Percentiles rank a stretch among this genome's conserved stretches.
Conservation (phyloP, 805 yeast genomes). For the Saccharomycopsis amapae region DNA sequence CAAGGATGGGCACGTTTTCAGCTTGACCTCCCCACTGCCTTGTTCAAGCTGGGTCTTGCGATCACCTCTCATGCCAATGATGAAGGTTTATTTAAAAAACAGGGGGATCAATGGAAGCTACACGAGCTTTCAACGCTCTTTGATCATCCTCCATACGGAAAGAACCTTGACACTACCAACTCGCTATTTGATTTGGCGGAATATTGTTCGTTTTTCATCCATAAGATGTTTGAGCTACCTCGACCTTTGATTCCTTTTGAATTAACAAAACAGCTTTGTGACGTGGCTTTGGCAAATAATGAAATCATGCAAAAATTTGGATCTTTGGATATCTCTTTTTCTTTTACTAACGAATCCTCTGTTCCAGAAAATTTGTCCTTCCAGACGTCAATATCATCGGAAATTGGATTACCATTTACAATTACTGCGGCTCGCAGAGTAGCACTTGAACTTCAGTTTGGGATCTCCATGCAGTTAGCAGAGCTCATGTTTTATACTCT, state of each 20-base stretch:
- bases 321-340: no score
- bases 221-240: slow-evolving; percentile 7
- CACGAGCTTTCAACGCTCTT: not conserved
- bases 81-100: slow-evolving; percentile 2
- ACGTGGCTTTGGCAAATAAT: slow-evolving; percentile 3
- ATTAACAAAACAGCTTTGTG: slow-evolving; percentile 10
- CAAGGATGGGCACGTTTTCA: not conserved
- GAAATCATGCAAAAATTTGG: not conserved
- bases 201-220: slow-evolving; percentile 12
- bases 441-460: slow-evolving; percentile 8
- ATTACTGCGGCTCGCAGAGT: slow-evolving; percentile 1
- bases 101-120: slow-evolving; percentile 3
- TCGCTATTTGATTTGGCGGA: slow-evolving; percentile 4
- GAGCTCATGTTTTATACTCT: slow-evolving; percentile 11
- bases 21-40: not conserved
- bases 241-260: slow-evolving; percentile 9
- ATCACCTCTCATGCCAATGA: not conserved
- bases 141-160: not conserved
- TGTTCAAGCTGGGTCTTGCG: not conserved
- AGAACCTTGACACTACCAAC: not conserved
- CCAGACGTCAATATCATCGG: not conserved
- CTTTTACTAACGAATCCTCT: not conserved
- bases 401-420: slow-evolving; percentile 1
- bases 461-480: not conserved
- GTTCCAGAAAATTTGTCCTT: not conserved